Evolutionary conservation across 2,329 filamentous ascomycete species (phyloP).

Genomic region (Geosmithia putterillii): DNA sequence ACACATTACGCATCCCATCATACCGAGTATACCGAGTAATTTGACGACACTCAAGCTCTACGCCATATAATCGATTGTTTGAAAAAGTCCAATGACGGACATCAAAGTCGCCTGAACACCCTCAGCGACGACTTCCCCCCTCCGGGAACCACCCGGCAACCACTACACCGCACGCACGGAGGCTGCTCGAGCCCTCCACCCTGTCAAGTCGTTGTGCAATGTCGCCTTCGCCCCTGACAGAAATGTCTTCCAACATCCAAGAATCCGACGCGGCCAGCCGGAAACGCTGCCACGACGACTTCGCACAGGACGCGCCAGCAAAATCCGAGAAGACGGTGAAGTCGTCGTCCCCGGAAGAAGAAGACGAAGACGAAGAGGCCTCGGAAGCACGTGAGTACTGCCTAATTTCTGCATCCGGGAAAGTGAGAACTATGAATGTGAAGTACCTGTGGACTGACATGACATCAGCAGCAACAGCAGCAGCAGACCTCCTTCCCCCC

Average conservation of each 20-base stretch:
- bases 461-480: conserved; percentile 4
- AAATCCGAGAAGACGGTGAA: not conserved
- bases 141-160: no score
- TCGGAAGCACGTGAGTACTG: conserved; percentile 5
- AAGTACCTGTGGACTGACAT: not conserved
- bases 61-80: no score
- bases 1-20: no score
- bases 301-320: conserved; percentile 10
- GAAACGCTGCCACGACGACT: conserved; percentile 36
- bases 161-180: no score
- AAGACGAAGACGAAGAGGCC: conserved; percentile 5
- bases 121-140: no score
- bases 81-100: no score
- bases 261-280: conserved; percentile 26
- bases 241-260: conserved; percentile 34
- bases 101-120: no score
- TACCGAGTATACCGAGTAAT: no score
- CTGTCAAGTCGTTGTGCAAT: no score
- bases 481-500: conserved; percentile 12
- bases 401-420: not conserved
- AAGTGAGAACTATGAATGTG: no score
- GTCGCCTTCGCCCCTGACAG: conserved; percentile 31
- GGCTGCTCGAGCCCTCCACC: no score
- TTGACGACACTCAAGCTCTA: no score
- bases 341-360: not conserved